phyloP scores from a whole-genome alignment of 1,139 yeast genomes.

The Nadsonia commutata region DNA sequence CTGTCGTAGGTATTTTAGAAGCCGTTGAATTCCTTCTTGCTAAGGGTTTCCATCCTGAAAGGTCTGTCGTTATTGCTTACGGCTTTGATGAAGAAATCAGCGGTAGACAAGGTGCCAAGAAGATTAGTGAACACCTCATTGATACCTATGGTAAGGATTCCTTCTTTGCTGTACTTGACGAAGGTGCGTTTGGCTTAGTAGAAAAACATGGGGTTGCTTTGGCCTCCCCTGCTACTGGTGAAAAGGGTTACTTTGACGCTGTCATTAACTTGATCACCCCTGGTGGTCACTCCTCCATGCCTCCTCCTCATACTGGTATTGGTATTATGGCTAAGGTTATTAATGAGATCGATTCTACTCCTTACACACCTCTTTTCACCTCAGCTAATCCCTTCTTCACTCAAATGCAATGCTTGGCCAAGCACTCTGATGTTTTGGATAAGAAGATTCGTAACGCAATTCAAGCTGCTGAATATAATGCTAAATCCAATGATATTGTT shows the following conservation, averaged over 20 bases:
- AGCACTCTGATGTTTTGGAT: conserved; percentile 20
- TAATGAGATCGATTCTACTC: conserved; percentile 33
- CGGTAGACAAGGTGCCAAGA: conserved; percentile 43
- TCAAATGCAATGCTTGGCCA: conserved; percentile 35
- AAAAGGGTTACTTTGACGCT: conserved; percentile 49
- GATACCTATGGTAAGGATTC: conserved; percentile 42
- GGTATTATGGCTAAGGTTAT: conserved; percentile 50
- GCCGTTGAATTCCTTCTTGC: conserved; percentile 39
- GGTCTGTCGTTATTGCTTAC: conserved; percentile 44
- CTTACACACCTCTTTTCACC: conserved; percentile 32
- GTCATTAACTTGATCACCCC: conserved; percentile 35
- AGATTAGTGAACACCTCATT: conserved; percentile 29
- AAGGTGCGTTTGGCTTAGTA: conserved; percentile 34
- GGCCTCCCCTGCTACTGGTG: conserved; percentile 48
- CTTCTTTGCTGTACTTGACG: conserved; percentile 46
- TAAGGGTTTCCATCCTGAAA: conserved; percentile 34
- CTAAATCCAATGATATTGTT: background rate
- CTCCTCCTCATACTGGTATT: conserved; percentile 59
- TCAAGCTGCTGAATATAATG: conserved; percentile 4
- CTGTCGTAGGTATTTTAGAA: conserved; percentile 42
- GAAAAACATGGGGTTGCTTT: conserved; percentile 32
- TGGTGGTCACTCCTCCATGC: conserved; percentile 66
- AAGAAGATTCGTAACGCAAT: conserved; percentile 9
- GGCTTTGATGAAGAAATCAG: conserved; percentile 66
- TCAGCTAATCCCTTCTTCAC: conserved; percentile 34